Conservation (phyloP, 2,329 filamentous ascomycete species). For the Epichloe gansuensis region DNA sequence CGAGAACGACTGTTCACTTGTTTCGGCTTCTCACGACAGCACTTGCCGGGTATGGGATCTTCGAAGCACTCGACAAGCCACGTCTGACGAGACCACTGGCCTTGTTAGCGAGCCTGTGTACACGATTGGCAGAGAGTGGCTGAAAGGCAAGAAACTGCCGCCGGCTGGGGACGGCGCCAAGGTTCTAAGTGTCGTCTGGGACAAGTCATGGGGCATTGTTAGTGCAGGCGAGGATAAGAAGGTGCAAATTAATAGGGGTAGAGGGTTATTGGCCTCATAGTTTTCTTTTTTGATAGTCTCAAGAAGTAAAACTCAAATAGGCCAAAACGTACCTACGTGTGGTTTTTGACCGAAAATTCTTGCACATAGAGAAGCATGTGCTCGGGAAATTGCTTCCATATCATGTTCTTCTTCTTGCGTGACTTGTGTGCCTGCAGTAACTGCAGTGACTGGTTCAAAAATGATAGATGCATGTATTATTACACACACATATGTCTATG, state of each 20-base stretch:
- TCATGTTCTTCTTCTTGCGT: too few species aligned
- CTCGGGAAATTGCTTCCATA: neutral
- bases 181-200: slow-evolving; percentile 82
- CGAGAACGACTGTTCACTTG: slow-evolving; percentile 66
- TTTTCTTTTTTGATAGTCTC: neutral
- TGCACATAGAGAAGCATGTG: neutral
- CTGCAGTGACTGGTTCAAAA: too few species aligned
- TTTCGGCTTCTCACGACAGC: slow-evolving; percentile 82
- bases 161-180: slow-evolving; percentile 74
- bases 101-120: slow-evolving; percentile 62
- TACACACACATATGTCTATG: too few species aligned
- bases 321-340: neutral
- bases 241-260: slow-evolving; percentile 76
- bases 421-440: too few species aligned
- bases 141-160: slow-evolving; percentile 48
- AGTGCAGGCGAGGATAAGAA: slow-evolving; percentile 87
- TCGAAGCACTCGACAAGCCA: slow-evolving; percentile 49
- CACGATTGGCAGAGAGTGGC: slow-evolving; percentile 61
- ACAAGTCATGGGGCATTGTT: slow-evolving; percentile 74
- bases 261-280: slow-evolving; percentile 33
- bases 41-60: slow-evolving; percentile 93
- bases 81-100: slow-evolving; percentile 46
- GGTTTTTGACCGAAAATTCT: neutral
- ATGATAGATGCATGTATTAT: too few species aligned
- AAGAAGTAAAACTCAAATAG: neutral